Conservation (phyloP, 2,329 filamentous ascomycete genomes). For the Fusarium floridanum region DNA sequence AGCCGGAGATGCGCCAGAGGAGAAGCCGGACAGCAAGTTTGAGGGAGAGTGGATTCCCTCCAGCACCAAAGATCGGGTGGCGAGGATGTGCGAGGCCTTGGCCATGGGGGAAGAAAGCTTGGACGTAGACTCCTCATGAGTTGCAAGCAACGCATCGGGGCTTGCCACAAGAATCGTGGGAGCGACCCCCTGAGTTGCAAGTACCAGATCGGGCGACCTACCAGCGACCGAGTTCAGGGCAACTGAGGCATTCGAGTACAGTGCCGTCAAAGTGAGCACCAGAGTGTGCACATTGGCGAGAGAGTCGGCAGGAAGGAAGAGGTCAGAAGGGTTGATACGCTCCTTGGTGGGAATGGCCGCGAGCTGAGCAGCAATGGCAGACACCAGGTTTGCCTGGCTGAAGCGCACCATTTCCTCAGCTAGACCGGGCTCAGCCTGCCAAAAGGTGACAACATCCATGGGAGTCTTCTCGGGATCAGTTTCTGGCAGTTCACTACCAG, state of each 20-base stretch:
- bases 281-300: conserved; percentile 85
- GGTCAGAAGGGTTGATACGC: conserved; percentile 78
- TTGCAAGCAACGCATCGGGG: conserved; percentile 77
- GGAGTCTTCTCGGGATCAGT: conserved; percentile 66
- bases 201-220: conserved; percentile 75
- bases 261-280: conserved; percentile 81
- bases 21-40: conserved; percentile 61
- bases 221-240: conserved; percentile 91
- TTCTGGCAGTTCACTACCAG: conserved; percentile 73
- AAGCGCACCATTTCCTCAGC: conserved; percentile 83
- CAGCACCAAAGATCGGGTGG: conserved; percentile 76
- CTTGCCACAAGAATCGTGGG: conserved; percentile 88
- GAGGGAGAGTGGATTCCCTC: conserved; percentile 78
- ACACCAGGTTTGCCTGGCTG: conserved; percentile 85
- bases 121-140: conserved; percentile 72
- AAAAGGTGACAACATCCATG: conserved; percentile 75
- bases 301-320: conserved; percentile 87
- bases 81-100: conserved; percentile 77
- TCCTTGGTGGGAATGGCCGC: conserved; percentile 81
- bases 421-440: conserved; percentile 66
- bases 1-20: conserved; percentile 68
- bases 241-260: conserved; percentile 87
- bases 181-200: conserved; percentile 79
- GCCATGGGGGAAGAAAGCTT: conserved; percentile 74
- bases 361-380: conserved; percentile 84